Evolutionary conservation across 805 yeast genomes (phyloP), one percentile per base, ranked within the genome.

Genomic region (Wickerhamomyces hampshirensis): DNA sequence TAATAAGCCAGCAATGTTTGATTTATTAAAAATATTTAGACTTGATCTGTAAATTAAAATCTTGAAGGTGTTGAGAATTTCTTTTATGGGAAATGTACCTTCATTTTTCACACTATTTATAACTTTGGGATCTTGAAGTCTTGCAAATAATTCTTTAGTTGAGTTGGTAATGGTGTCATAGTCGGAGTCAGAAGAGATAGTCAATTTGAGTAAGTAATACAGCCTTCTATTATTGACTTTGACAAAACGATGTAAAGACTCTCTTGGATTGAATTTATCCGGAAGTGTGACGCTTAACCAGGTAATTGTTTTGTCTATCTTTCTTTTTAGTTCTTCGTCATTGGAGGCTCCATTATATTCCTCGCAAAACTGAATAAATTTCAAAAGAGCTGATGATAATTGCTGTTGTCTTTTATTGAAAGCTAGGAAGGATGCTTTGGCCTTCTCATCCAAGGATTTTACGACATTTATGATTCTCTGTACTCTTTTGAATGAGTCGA

Each of bases 381-480:
- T 73, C 2, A 46, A 41, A 6, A 85, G 36, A 1, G 75, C 85
- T 3, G 62, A 55, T 2, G 83, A 61, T 18, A 75, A 56, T 44
- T 80, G 80, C 33, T 70, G 68, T 52, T 87, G 96, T 33, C 95
- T 68, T 48, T 69, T 73, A 34, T 75, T 70, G 26, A 85, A 73
- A 0, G 95, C 91, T 40, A 66, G 59, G 47, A 87, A 81, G 0
- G 94, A 75, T 17, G 73, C 66, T 42, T 68, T 67, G 0, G 89
- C 72, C 43, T 76, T 79, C 2, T 68, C 69, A 34, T 77, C 73
- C 18, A 88, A 63, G 24, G 56, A 59, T 1, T 61, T 47, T 34
- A 75, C 59, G 2, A 84, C 65, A 2, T 55, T 57, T 31, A 83
- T 53, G 2, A 84, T 44, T 34, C 93, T 63, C 6, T 60, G 53